phyloP scores from a whole-genome alignment of 108 stramenopile genomes.

The Nitzschia sp. region DNA sequence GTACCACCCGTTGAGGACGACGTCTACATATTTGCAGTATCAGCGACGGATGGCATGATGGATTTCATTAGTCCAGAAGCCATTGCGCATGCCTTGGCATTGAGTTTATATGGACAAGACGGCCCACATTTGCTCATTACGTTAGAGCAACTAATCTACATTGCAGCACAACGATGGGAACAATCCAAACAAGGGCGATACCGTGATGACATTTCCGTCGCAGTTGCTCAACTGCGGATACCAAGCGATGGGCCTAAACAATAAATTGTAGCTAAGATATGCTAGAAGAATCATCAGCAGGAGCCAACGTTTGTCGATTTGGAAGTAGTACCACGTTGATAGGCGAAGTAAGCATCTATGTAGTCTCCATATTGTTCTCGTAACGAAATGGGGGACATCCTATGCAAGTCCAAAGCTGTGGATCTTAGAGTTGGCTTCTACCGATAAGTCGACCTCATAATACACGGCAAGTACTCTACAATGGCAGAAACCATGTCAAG shows the following conservation, averaged over 20 bases:
- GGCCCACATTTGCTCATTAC: conserved; percentile 63
- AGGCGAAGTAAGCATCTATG: too few species aligned
- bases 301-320: too few species aligned
- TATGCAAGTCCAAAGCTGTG: too few species aligned
- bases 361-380: too few species aligned
- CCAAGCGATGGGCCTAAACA: conserved; percentile 22
- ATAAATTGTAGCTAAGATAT: too few species aligned
- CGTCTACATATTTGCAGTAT: conserved; percentile 76
- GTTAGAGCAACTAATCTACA: conserved; percentile 71
- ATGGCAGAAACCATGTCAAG: too few species aligned
- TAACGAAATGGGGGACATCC: too few species aligned
- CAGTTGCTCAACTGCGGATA: conserved; percentile 49
- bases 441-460: too few species aligned
- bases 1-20: conserved; percentile 26
- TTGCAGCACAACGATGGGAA: conserved; percentile 78
- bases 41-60: conserved; percentile 78
- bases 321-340: too few species aligned
- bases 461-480: too few species aligned
- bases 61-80: conserved; percentile 61
- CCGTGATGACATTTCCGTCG: conserved; percentile 85
- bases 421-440: too few species aligned
- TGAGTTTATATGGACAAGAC: conserved; percentile 52
- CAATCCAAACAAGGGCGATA: conserved; percentile 72
- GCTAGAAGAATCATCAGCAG: too few species aligned
- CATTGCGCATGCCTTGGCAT: conserved; percentile 60